Evolutionary conservation across 1,284 basidiomycete species (phyloP), one percentile per base, ranked within the genome.

Genomic region (Tranzscheliella williamsii): DNA sequence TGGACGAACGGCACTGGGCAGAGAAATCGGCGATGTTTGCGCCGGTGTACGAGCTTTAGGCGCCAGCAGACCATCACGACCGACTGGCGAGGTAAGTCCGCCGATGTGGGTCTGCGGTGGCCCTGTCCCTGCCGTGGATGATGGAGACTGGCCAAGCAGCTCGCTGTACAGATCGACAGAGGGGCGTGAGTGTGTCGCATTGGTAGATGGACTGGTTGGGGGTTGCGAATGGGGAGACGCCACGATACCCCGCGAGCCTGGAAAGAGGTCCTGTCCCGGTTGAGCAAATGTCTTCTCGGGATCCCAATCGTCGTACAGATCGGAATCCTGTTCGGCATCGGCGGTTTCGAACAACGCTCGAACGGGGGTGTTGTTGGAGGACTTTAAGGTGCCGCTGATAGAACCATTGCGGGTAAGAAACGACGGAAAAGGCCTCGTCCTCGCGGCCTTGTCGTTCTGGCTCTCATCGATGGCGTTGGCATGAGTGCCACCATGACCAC

Each of bases 221-320:
- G 40, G 33, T 26, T 61, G 42, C 8, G 35, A 32, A 2, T 46
- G 52, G 7, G 58, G 58, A 4, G 58, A 62, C 4, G 41, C 38
- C 18, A 48, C 38, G 2, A 24, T 35, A 13, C 38, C 44, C 2
- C 58, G 41, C 13, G 42, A 45, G 31, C 40, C 16, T 4, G 58
- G 52, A 17, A 48, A 44, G 15, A 62, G 43, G 33, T 62, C 45
- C 33, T 62, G 58, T 2, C 58, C 52, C 1, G 58, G 58, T 24
- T 56, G 52, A 1, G 58, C 58, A 32, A 62, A 62, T 9, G 58
- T 62, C 38, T 62, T 52, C 20, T 56, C 52, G 4, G 58, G 58
- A 37, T 52, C 52, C 58, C 58, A 62, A 21, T 62, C 58, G 20
- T 52, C 52, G 31, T 49, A 49, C 13, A 45, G 5, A 22, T 55